These are phyloP conservation scores for Castanea crenata DNA, from an alignment of 306 rosid species.

Conservation along the genomic window DNA sequence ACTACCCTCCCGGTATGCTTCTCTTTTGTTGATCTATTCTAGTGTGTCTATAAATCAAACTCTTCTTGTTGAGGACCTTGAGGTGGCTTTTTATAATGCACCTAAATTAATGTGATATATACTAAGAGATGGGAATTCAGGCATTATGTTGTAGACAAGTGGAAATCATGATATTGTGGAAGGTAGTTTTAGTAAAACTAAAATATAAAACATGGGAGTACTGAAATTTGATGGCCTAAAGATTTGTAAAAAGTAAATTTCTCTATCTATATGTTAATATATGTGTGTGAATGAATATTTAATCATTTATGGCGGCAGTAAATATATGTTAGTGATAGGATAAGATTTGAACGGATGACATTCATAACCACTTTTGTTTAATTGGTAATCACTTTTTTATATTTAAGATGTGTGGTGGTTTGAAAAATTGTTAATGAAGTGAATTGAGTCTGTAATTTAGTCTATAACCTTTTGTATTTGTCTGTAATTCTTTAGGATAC, in stretches of 20 bases:
- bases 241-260: neutral
- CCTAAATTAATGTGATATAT: neutral
- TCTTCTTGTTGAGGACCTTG: neutral
- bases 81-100: neutral
- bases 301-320: neutral
- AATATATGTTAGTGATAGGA: neutral
- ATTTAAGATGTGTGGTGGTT: neutral
- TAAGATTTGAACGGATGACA: neutral
- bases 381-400: neutral
- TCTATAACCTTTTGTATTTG: no score
- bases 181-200: neutral
- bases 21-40: slow-evolving; percentile 21
- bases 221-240: neutral
- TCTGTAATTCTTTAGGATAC: no score
- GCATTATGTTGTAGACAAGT: neutral
- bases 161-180: neutral
- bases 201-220: neutral
- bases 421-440: neutral
- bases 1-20: slow-evolving; percentile 85
- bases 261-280: neutral
- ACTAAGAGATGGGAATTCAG: neutral
- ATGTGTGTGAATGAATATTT: no score
- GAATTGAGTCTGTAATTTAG: neutral
- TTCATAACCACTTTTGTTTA: neutral
- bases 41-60: neutral